Conservation (phyloP, 345 rosid genomes). For the Lepidium aucheri region DNA sequence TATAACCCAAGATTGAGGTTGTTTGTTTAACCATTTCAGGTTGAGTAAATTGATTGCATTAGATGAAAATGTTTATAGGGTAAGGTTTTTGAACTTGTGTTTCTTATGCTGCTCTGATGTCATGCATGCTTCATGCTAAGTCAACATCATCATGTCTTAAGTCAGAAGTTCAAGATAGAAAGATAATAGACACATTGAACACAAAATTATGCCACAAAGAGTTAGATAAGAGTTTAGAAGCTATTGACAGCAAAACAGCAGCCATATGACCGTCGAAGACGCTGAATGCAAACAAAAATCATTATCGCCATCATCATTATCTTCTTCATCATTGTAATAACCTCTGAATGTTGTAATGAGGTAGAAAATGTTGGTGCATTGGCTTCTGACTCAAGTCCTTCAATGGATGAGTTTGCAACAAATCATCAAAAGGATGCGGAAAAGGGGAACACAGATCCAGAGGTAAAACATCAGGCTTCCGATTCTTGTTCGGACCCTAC, state of each 20-base stretch:
- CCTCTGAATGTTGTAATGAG: conserved; percentile 3
- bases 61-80: not conserved
- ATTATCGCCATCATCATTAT: too few species aligned
- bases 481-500: not conserved
- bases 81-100: not conserved
- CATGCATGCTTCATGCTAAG: conserved; percentile 47
- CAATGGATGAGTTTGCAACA: not conserved
- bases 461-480: not conserved
- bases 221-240: conserved; percentile 15
- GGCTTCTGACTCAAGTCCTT: conserved; percentile 17
- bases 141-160: conserved; percentile 36
- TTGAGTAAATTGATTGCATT: not conserved
- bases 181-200: conserved; percentile 20
- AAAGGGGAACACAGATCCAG: conserved; percentile 6
- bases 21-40: not conserved
- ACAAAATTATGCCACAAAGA: conserved; percentile 24
- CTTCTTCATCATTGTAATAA: too few species aligned
- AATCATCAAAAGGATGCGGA: conserved; percentile 2
- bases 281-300: conserved; percentile 20
- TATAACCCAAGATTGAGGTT: not conserved
- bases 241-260: not conserved
- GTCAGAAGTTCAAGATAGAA: conserved; percentile 31
- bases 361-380: conserved; percentile 3
- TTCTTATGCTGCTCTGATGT: not conserved
- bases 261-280: conserved; percentile 13